Base-by-base conservation (phyloP, 352 stramenopile genomes). In the Pythium phragmiticola region DNA sequence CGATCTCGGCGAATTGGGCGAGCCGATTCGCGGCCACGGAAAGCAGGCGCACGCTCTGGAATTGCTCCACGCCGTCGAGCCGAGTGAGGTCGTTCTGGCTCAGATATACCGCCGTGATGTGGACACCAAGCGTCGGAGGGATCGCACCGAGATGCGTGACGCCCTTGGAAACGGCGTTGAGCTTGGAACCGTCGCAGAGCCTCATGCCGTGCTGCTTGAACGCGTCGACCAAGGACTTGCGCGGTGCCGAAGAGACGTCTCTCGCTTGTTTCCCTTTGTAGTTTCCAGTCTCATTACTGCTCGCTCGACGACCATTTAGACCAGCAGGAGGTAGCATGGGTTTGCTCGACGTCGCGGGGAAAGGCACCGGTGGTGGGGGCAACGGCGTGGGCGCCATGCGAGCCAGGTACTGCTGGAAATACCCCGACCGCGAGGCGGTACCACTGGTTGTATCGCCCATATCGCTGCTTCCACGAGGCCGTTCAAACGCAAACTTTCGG, bases 21-120 rank as follows among this genome's bases (percentile, higher is more conserved):
- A 95, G 47, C 1, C 79, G 54, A 42, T 92, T 95, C 28, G 75
- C 77, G 2, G 80, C 82, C 3, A 93, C 47, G 0, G 84, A 93
- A 19, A 95, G 59, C 19, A 92, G 60, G 0, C 81, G 76, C 28
- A 95, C 68, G 9, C 51, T 42, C 13, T 49, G 46, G 36, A 94
- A 93, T 61, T 95, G 84, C 16, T 89, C 72, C 2, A 90, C 59
- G 0, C 83, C 82, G 2, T 78, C 61, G 7, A 93, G 63, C 0
- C 46, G 63, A 3, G 48, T 12, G 16, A 95, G 65, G 51, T 88
- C 78, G 68, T 95, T 95, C 56, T 93, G 86, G 57, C 86, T 95
- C 62, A 95, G 65, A 60, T 93, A 95, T 43, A 92, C 56, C 39
- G 81, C 75, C 12, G 73, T 83, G 30, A 90, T 74, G 28, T 74